phyloP scores from a whole-genome alignment of 1,284 basidiomycete genomes.

The Marasmius sp. region DNA sequence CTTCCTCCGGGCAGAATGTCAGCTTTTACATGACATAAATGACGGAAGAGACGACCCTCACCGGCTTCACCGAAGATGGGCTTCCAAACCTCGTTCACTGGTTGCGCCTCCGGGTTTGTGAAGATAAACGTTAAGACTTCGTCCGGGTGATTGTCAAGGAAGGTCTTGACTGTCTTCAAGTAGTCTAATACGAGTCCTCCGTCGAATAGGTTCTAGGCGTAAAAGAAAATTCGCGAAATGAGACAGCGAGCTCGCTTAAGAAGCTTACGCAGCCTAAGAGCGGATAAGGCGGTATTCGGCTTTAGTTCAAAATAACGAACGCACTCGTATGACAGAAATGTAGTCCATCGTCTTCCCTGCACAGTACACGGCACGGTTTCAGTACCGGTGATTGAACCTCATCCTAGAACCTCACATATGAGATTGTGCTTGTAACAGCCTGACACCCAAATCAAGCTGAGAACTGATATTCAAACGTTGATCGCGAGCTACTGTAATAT shows the following conservation, averaged over 20 bases:
- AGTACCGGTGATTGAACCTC: background rate
- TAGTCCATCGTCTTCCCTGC: conserved; percentile 24
- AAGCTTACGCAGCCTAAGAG: conserved; percentile 9
- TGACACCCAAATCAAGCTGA: conserved; percentile 56
- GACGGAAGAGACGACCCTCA: conserved; percentile 8
- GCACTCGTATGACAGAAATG: conserved; percentile 51
- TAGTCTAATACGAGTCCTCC: conserved; percentile 49
- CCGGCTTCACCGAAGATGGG: conserved; percentile 53
- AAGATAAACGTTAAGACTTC: conserved; percentile 59
- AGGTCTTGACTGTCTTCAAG: conserved; percentile 46
- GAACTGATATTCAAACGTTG: conserved; percentile 40
- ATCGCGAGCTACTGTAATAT: conserved; percentile 35
- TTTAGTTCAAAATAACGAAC: background rate
- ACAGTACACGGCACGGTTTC: background rate
- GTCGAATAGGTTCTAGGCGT: conserved; percentile 35
- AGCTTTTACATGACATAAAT: background rate
- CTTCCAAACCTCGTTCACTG: conserved; percentile 48
- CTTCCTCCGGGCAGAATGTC: conserved; percentile 26
- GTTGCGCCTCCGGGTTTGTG: conserved; percentile 52
- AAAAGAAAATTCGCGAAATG: background rate
- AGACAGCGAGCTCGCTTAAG: background rate
- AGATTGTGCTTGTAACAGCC: conserved; percentile 59
- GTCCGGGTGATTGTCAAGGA: conserved; percentile 55
- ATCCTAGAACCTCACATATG: conserved; percentile 28
- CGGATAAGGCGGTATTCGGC: background rate